Conservation (phyloP, 345 rosid species). For the Salix exigua region DNA sequence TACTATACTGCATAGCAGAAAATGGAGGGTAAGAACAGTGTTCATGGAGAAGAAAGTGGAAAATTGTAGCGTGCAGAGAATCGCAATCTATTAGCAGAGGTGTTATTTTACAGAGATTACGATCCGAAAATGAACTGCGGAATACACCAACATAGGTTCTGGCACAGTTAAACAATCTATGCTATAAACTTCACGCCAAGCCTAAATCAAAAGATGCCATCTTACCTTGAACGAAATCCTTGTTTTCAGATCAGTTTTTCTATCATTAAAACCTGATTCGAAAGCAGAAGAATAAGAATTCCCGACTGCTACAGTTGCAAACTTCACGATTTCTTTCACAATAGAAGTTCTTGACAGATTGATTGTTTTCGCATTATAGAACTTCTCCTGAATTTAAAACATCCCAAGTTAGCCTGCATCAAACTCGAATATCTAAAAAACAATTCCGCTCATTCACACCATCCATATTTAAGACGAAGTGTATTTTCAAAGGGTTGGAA, state of each 20-base stretch:
- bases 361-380: constrained; percentile 54
- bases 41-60: not conserved
- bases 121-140: not conserved
- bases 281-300: constrained; percentile 45
- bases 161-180: not conserved
- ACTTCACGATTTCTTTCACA: constrained; percentile 50
- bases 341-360: constrained; percentile 55
- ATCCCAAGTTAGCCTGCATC: not conserved
- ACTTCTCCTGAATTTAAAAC: constrained; percentile 46
- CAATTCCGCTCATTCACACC: not conserved
- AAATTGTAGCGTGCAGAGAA: not conserved
- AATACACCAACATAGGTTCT: not conserved
- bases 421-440: not conserved
- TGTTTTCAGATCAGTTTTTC: constrained; percentile 57
- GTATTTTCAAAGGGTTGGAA: not conserved
- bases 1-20: constrained; percentile 52
- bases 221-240: constrained; percentile 81
- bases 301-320: constrained; percentile 50
- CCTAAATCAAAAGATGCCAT: not conserved
- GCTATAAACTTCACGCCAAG: not conserved
- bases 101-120: not conserved
- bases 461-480: not conserved
- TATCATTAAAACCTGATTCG: constrained; percentile 52
- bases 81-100: not conserved
- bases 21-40: not conserved